phyloP scores from a whole-genome alignment of 495 filamentous ascomycete genomes.

The Hapsidospora chrysogenum region DNA sequence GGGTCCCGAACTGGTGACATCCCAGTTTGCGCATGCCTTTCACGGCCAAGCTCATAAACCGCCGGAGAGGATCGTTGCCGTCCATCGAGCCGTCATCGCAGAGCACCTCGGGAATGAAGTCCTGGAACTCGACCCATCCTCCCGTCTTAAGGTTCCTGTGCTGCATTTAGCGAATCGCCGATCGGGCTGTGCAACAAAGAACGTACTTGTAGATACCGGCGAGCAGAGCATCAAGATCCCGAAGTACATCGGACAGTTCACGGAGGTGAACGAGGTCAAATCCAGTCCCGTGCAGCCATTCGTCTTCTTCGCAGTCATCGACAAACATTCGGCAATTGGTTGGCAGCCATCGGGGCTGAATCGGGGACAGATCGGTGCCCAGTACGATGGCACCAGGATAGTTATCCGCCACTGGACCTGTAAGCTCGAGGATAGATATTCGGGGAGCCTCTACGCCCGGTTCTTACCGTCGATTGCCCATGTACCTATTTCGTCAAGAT shows the following conservation, averaged over 20 bases:
- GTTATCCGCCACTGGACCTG: slow-evolving; percentile 19
- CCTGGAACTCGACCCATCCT: slow-evolving; percentile 26
- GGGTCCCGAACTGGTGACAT: background rate
- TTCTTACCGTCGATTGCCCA: slow-evolving; percentile 32
- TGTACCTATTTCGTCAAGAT: slow-evolving; percentile 18
- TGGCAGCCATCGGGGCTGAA: slow-evolving; percentile 23
- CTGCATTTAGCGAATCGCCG: background rate
- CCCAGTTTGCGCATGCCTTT: slow-evolving; percentile 35
- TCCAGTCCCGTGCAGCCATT: slow-evolving; percentile 16
- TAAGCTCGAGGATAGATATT: too few relatives aligned
- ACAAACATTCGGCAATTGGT: slow-evolving; percentile 25
- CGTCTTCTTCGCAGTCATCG: slow-evolving; percentile 24
- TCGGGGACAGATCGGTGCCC: slow-evolving; percentile 18
- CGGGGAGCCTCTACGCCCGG: too few relatives aligned
- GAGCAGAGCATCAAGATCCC: slow-evolving; percentile 24
- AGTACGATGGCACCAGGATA: slow-evolving; percentile 19
- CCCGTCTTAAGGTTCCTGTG: slow-evolving; percentile 20
- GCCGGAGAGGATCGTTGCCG: slow-evolving; percentile 15
- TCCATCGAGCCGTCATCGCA: slow-evolving; percentile 24
- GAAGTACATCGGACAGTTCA: slow-evolving; percentile 26
- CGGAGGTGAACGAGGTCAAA: slow-evolving; percentile 25
- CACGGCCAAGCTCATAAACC: slow-evolving; percentile 13
- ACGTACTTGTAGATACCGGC: slow-evolving; percentile 18
- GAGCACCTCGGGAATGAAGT: slow-evolving; percentile 17
- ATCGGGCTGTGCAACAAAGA: background rate